Conservation (phyloP, 225 moss, liverwort and hornwort genomes). For the Sphagnum tenellum region DNA sequence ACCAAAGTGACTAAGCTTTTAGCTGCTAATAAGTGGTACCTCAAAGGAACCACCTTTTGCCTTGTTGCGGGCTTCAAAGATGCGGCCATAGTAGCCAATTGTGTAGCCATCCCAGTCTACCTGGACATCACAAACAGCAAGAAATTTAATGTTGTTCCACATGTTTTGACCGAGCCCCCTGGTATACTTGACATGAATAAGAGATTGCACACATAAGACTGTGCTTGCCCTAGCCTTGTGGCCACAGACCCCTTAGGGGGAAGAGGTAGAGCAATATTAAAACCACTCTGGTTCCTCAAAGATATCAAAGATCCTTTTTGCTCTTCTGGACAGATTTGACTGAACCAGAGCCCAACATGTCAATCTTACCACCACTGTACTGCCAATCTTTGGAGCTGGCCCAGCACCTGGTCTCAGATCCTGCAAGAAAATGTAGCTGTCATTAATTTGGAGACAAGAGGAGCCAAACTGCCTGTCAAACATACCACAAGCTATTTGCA, state of each 20-base stretch:
- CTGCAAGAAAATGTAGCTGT: slow-evolving; percentile 31
- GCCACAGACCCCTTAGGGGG: too few species aligned
- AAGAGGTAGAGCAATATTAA: too few species aligned
- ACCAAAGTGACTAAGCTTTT: too few species aligned
- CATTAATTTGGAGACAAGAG: slow-evolving; percentile 3
- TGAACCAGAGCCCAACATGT: neutral
- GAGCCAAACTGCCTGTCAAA: too few species aligned
- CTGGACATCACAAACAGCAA: slow-evolving; percentile 14
- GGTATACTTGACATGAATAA: too few species aligned
- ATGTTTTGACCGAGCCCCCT: too few species aligned
- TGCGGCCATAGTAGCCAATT: slow-evolving; percentile 94
- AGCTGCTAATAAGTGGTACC: slow-evolving; percentile 25
- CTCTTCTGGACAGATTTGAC: neutral
- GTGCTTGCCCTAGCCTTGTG: too few species aligned
- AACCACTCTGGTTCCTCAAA: too few species aligned
- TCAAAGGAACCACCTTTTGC: slow-evolving; percentile 98
- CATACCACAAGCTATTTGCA: too few species aligned
- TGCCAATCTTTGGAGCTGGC: slow-evolving; percentile 55
- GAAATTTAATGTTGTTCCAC: too few species aligned
- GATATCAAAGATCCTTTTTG: too few species aligned
- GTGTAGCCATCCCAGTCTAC: slow-evolving; percentile 99
- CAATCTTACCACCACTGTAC: slow-evolving; percentile 70
- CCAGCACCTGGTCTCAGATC: slow-evolving; percentile 81
- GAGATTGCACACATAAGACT: too few species aligned
- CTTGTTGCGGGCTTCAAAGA: slow-evolving; percentile 98